Base-by-base conservation (phyloP, 2,329 filamentous ascomycete species). In the Fusarium chuoi region DNA sequence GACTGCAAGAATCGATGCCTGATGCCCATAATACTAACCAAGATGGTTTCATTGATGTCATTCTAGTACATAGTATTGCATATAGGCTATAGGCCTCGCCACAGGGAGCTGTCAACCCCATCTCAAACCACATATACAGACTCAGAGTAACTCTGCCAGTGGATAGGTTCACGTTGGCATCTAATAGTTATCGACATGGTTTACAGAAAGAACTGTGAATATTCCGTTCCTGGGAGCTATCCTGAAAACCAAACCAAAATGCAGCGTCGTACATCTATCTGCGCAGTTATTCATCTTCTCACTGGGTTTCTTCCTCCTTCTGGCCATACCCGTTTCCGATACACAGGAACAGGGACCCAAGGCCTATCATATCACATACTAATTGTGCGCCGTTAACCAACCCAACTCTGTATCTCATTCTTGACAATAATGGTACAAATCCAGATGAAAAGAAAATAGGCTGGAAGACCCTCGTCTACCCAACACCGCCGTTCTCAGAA, bases 371-470 rank as follows among this genome's bases (percentile, higher is more conserved):
- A 46, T 54, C 57, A 38, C 48, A 58, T 59, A 54, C 39, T 51
- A 45, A 48, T 28, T 60, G 26, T 54, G 24, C 56, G 51, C 66
- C 51, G 59, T 62, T 58, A 65, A 58, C 59, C 55, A 41, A 62
- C 33, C 49, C 44, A 51, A 46, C 54, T 45, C 45, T 33, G 38
- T 54, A 65, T 65, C 60, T 45, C 55, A 39, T 69, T 51, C 46
- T 67, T 56, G 65, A 59, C 38, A 72, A 64, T 67, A 74, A 69
- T 74, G 41, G 62, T 78, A 78, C 71, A 77, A 49, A 75, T 64
- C 44, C 67, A 69, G 17, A 71, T 74, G 59, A 44, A 56, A 59
- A 68, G 62, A 61, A 55, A 66, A 48, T 24, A 59, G 42, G 38
- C 49, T 44, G 24, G 33, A 42, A 42, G 33, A 45, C 22, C 26